A percentile compares a stretch with the other conserved stretches of the same genome.
These are phyloP conservation scores for Trichothecium sympodiale DNA, from an alignment of 2,329 filamentous ascomycete species.

Conservation along the genomic window DNA sequence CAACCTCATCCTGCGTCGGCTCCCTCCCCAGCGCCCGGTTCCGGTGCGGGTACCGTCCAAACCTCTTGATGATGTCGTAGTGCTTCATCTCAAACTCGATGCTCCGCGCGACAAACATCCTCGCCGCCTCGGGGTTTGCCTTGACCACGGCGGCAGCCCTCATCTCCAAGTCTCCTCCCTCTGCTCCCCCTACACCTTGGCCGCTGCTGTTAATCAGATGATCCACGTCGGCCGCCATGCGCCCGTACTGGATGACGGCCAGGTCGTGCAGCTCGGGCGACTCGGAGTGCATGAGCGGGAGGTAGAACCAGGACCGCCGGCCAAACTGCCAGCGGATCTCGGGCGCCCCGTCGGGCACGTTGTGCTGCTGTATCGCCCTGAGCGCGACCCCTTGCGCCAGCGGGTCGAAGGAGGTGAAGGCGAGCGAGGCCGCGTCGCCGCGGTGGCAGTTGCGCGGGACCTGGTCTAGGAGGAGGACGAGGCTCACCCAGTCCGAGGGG, in stretches of 20 bases:
- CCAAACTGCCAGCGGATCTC: constrained; percentile 21
- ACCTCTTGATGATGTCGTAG: constrained; percentile 35
- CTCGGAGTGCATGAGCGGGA: constrained; percentile 52
- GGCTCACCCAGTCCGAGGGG: constrained; percentile 30
- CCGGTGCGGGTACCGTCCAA: constrained; percentile 49
- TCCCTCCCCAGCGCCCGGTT: constrained; percentile 39
- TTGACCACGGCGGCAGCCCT: constrained; percentile 17
- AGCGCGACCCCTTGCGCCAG: constrained; percentile 34
- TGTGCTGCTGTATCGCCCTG: constrained; percentile 17
- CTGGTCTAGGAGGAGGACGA: constrained; percentile 51
- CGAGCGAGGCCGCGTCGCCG: constrained; percentile 25
- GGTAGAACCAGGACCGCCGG: constrained; percentile 44
- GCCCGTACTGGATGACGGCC: constrained; percentile 18
- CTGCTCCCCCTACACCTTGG: too few species aligned
- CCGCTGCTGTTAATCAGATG: constrained; percentile 15
- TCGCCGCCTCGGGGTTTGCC: constrained; percentile 13
- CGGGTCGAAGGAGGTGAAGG: constrained; percentile 46
- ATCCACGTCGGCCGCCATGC: constrained; percentile 21
- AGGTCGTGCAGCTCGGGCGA: constrained; percentile 30
- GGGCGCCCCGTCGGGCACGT: constrained; percentile 14
- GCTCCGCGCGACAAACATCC: constrained; percentile 11
- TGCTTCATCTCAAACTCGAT: constrained; percentile 32
- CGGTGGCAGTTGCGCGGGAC: constrained; percentile 52
- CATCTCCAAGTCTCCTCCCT: constrained; percentile 10
- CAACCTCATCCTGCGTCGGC: constrained; percentile 35